Conservation (phyloP, 441 rosid genomes). For the Flueggea neowawraea region DNA sequence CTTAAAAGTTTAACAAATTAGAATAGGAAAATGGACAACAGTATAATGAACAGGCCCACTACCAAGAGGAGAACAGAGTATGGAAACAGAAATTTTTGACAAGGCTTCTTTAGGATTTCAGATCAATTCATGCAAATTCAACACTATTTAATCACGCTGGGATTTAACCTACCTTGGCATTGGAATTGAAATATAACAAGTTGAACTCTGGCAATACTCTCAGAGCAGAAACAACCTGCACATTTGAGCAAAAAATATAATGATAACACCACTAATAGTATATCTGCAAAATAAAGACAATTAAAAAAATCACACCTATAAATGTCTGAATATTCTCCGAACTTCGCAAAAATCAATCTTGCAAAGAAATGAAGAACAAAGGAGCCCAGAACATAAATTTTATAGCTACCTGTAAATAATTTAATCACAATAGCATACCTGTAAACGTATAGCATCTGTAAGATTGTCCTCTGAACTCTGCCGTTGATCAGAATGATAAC, state of each 20-base stretch:
- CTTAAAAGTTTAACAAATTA: too few species aligned
- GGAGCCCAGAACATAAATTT: not conserved
- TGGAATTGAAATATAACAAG: slow-evolving; percentile 70
- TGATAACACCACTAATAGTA: slow-evolving; percentile 7
- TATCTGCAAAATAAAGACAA: not conserved
- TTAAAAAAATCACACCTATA: too few species aligned
- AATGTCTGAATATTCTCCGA: too few species aligned
- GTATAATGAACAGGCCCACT: too few species aligned
- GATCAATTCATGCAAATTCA: too few species aligned
- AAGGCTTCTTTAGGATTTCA: too few species aligned
- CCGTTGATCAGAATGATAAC: slow-evolving; percentile 36
- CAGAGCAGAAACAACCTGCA: slow-evolving; percentile 93
- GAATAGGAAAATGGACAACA: too few species aligned
- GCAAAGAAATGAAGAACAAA: slow-evolving; percentile 11
- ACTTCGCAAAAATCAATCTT: too few species aligned
- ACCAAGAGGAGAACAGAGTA: too few species aligned
- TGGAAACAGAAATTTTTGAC: too few species aligned
- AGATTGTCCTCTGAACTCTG: slow-evolving; percentile 45
- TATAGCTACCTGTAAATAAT: not conserved
- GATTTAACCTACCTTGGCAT: slow-evolving; percentile 69
- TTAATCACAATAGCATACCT: slow-evolving; percentile 45
- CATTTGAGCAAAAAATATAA: slow-evolving; percentile 20
- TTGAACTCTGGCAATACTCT: slow-evolving; percentile 80
- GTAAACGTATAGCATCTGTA: slow-evolving; percentile 78
- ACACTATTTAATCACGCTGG: not conserved